Percentiles rank a stretch among this genome's conserved stretches.
Evolutionary conservation across 1,284 basidiomycete genomes (phyloP).

Genomic region (Moniliophthora roreri): DNA sequence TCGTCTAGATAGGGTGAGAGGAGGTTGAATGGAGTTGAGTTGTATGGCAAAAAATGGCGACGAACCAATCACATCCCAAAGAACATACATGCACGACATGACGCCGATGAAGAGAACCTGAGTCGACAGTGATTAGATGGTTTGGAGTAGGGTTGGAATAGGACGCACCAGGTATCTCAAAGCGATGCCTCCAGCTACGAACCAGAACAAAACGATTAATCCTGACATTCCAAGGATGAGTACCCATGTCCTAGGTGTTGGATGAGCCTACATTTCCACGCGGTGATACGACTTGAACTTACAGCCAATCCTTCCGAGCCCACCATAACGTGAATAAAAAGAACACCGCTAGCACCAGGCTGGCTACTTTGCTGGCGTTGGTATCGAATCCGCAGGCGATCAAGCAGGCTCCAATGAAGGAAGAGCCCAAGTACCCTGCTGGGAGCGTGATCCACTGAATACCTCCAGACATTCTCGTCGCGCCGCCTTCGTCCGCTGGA

Average conservation of each 20-base stretch:
- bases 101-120: slow-evolving; percentile 94
- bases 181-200: slow-evolving; percentile 72
- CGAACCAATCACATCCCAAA: slow-evolving; percentile 86
- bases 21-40: neutral
- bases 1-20: slow-evolving; percentile 57
- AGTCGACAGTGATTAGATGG: slow-evolving; percentile 19
- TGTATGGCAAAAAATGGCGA: slow-evolving; percentile 5
- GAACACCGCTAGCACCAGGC: slow-evolving; percentile 79
- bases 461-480: slow-evolving; percentile 92
- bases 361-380: slow-evolving; percentile 89
- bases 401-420: slow-evolving; percentile 78
- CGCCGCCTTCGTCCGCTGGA: slow-evolving; percentile 88
- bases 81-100: slow-evolving; percentile 86
- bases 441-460: slow-evolving; percentile 84
- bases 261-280: too few species aligned
- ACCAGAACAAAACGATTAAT: slow-evolving; percentile 81
- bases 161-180: slow-evolving; percentile 67
- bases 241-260: slow-evolving; percentile 61
- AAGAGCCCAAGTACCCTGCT: slow-evolving; percentile 91
- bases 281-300: slow-evolving; percentile 34
- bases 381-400: slow-evolving; percentile 95
- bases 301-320: slow-evolving; percentile 83
- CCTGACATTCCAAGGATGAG: slow-evolving; percentile 77
- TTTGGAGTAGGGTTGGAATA: neutral
- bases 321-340: slow-evolving; percentile 94